Evolutionary conservation across 176 grass and related monocot species (phyloP).

Genomic region (Stipa capillata): DNA sequence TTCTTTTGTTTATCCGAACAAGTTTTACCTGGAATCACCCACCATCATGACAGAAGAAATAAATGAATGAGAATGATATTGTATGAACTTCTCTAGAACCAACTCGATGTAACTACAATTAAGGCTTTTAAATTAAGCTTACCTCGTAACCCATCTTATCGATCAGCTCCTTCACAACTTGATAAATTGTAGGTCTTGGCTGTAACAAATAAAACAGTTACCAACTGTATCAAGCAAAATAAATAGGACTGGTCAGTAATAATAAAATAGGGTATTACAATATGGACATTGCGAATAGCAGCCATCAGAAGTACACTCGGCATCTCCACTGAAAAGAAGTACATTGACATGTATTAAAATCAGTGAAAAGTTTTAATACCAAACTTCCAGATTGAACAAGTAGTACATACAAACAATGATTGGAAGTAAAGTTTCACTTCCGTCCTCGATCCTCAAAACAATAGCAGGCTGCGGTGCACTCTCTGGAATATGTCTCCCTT

Average conservation of each 20-base stretch:
- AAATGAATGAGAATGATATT: background rate
- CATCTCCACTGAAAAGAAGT: slow-evolving; percentile 74
- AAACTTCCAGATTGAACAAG: background rate
- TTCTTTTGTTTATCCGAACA: slow-evolving; percentile 85
- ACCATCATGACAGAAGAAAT: background rate
- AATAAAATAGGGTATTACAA: slow-evolving; percentile 54
- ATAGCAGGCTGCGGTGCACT: slow-evolving; percentile 83
- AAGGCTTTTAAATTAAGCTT: slow-evolving; percentile 4
- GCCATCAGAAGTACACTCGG: slow-evolving; percentile 91
- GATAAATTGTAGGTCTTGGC: slow-evolving; percentile 88
- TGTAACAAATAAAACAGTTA: slow-evolving; percentile 26
- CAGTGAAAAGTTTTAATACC: background rate
- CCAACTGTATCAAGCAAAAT: background rate
- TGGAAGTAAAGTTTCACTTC: slow-evolving; percentile 79
- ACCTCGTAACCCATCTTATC: slow-evolving; percentile 85
- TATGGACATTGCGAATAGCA: slow-evolving; percentile 87
- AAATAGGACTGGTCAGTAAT: background rate
- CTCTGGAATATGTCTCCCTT: slow-evolving; percentile 67
- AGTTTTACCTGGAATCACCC: slow-evolving; percentile 56
- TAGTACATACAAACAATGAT: slow-evolving; percentile 90
- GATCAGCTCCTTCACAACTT: slow-evolving; percentile 84
- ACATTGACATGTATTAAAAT: background rate
- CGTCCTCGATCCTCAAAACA: slow-evolving; percentile 94
- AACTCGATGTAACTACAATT: background rate
- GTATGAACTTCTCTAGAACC: background rate